Percentiles rank a stretch among this genome's conserved stretches.
Conservation (phyloP, 2,329 filamentous ascomycete genomes). For the Fusarium coffeatum region DNA sequence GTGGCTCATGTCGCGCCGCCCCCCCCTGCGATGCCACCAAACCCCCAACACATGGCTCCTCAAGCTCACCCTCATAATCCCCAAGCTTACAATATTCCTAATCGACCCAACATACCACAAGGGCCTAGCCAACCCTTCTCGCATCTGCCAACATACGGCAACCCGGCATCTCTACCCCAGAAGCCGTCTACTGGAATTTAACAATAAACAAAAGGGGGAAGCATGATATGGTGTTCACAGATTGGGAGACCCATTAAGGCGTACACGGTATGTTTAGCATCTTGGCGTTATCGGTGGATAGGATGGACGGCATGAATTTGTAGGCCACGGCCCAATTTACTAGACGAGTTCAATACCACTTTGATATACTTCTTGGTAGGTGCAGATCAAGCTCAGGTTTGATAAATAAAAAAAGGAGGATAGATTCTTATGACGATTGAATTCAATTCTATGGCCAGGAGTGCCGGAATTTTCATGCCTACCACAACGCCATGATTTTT, state of each 20-base stretch:
- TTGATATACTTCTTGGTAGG: constrained; percentile 38
- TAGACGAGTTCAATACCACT: constrained; percentile 49
- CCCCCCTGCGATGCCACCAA: constrained; percentile 53
- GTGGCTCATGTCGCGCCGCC: constrained; percentile 53
- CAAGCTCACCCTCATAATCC: constrained; percentile 59
- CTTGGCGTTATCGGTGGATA: constrained; percentile 55
- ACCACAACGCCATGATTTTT: constrained; percentile 55
- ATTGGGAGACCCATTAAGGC: constrained; percentile 46
- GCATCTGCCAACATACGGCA: constrained; percentile 68
- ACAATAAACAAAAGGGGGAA: constrained; percentile 37
- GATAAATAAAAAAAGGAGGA: constrained; percentile 2
- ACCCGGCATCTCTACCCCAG: constrained; percentile 69
- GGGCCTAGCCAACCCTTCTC: constrained; percentile 60
- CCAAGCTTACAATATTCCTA: constrained; percentile 58
- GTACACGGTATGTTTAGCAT: constrained; percentile 54
- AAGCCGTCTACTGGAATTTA: constrained; percentile 66
- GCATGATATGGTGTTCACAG: constrained; percentile 49
- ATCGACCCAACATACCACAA: constrained; percentile 59
- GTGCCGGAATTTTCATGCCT: constrained; percentile 50
- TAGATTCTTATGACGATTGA: constrained; percentile 50
- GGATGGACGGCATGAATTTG: constrained; percentile 50
- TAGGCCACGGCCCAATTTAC: constrained; percentile 46
- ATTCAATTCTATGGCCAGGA: constrained; percentile 51
- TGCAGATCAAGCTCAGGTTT: background rate
- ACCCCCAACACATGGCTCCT: constrained; percentile 53